Evolutionary conservation across 164 flowering plant species (phyloP), one percentile per base, ranked within the genome.

Genomic region (Vitis riparia): DNA sequence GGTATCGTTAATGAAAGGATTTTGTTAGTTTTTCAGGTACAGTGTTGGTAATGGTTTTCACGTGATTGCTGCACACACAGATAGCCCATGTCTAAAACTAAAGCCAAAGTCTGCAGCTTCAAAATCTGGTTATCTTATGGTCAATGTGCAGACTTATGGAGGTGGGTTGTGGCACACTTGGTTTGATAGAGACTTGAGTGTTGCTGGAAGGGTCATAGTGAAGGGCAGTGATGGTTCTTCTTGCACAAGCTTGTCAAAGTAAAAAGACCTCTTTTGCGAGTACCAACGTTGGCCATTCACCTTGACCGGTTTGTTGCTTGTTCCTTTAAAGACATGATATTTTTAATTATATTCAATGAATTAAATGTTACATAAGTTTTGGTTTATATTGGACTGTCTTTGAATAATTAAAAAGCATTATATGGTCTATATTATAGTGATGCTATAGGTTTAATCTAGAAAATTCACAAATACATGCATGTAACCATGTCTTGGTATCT

Each of bases 81-180:
- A 94, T 70, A 92, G 97, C 71, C 99, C 98, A 14, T 94, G 99
- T 74, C 80, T 90, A 23, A 91, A 92, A 81, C 77, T 94, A 63
- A 92, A 94, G 73, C 99, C 99, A 37, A 90, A 84, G 62, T 90
- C 96, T 62, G 91, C 95, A 65, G 90, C 92, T 30, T 72, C 86
- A 57, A 92, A 92, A 68, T 83, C 91, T 73, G 86, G 89, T 11
- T 92, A 80, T 79, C 88, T 84, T 56, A 91, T 90, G 98, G 84
- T 95, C 65, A 90, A 89, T 77, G 94, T 95, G 70, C 94, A 95
- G 73, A 95, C 97, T 9, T 95, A 95, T 85, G 99, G 99, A 63
- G 88, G 88, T 79, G 99, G 99, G 73, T 79, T 94, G 47, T 94
- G 99, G 98, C 95, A 94, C 66, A 92, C 97, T 61, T 94, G 99